Evolutionary conservation across 257 asterid genomes (phyloP).

Genomic region (Rubia yunnanensis): DNA sequence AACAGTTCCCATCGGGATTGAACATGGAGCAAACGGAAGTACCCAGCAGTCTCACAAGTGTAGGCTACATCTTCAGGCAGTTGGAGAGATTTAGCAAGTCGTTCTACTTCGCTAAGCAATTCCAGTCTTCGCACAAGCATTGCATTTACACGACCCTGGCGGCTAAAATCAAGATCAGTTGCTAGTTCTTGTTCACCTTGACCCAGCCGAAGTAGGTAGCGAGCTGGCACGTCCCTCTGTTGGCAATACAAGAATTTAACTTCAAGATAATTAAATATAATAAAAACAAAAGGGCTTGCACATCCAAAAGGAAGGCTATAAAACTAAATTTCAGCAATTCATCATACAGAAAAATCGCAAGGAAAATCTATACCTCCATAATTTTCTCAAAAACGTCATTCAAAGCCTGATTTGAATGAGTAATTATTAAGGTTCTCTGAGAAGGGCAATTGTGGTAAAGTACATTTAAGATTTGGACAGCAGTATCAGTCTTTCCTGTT

Average conservation of each 20-base stretch:
- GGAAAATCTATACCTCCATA: slow-evolving; percentile 58
- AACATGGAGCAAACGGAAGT: slow-evolving; percentile 96
- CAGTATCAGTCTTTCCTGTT: slow-evolving; percentile 98
- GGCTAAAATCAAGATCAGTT: slow-evolving; percentile 96
- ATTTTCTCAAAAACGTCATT: slow-evolving; percentile 98
- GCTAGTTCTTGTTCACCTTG: slow-evolving; percentile 99
- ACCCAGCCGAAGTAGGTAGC: slow-evolving; percentile 97
- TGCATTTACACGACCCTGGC: slow-evolving; percentile 99
- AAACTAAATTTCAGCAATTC: neutral
- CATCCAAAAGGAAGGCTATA: neutral
- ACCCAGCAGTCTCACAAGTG: slow-evolving; percentile 97
- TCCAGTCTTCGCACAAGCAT: slow-evolving; percentile 95
- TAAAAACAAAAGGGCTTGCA: neutral
- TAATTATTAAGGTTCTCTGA: slow-evolving; percentile 94
- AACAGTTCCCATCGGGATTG: slow-evolving; percentile 97
- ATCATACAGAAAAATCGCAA: neutral
- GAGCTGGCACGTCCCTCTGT: slow-evolving; percentile 99
- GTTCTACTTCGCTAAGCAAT: slow-evolving; percentile 91
- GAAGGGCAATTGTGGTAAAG: slow-evolving; percentile 99
- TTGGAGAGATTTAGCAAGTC: slow-evolving; percentile 83
- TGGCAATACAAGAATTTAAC: neutral
- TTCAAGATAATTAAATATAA: neutral
- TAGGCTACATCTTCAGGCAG: slow-evolving; percentile 96
- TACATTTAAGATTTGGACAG: slow-evolving; percentile 91
- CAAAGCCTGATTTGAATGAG: slow-evolving; percentile 97